Percentiles rank a stretch among this genome's conserved stretches.
Evolutionary conservation across 495 filamentous ascomycete species (phyloP).

Genomic region (Sabuloglossum arenarium): DNA sequence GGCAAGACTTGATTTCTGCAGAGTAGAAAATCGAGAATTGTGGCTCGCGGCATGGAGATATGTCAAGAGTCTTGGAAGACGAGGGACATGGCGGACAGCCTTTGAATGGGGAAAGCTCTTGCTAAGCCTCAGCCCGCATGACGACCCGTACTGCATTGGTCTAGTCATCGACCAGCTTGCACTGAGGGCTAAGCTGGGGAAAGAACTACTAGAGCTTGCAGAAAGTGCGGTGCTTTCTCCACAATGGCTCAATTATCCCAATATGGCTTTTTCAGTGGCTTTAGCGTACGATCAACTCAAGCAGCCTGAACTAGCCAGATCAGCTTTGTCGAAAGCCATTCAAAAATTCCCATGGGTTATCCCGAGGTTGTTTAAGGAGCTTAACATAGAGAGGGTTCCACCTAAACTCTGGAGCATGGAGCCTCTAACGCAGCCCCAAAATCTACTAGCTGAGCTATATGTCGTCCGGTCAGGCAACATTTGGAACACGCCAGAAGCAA

Average conservation of each 20-base stretch:
- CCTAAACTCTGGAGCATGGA: conserved; percentile 61
- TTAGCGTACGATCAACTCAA: conserved; percentile 52
- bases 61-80: conserved; percentile 59
- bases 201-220: conserved; percentile 53
- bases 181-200: conserved; percentile 53
- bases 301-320: conserved; percentile 39
- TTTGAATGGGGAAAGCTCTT: conserved; percentile 85
- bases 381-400: conserved; percentile 51
- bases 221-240: conserved; percentile 32
- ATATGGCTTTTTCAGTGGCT: conserved; percentile 49
- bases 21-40: conserved; percentile 77
- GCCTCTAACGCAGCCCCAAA: conserved; percentile 44
- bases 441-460: conserved; percentile 60
- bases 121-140: conserved; percentile 46
- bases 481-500: conserved; percentile 67
- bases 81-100: conserved; percentile 83
- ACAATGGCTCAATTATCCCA: conserved; percentile 28
- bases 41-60: conserved; percentile 83
- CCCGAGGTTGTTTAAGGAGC: conserved; percentile 48
- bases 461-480: conserved; percentile 61
- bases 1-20: conserved; percentile 54
- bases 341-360: conserved; percentile 63
- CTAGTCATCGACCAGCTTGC: conserved; percentile 67
- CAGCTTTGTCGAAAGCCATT: conserved; percentile 42
- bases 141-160: conserved; percentile 64